Base-by-base conservation (phyloP, 1,284 basidiomycete genomes). In the Schizopora paradoxa region DNA sequence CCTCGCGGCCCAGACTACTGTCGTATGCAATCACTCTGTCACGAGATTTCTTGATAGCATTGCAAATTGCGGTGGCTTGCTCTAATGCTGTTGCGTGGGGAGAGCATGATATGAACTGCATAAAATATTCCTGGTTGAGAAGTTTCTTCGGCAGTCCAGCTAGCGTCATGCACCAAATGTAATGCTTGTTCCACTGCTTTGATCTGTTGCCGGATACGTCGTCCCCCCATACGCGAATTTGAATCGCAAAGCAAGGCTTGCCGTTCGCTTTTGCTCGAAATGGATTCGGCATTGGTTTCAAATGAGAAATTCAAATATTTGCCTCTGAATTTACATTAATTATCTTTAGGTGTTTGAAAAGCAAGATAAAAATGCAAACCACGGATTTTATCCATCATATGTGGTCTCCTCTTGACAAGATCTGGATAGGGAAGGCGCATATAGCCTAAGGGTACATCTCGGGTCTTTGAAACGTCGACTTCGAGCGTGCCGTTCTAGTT, bases 61-160 rank as follows among this genome's bases (percentile, higher is more conserved):
- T 21, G 44, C 62, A 60, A 10, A 66, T 49, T 1, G 53, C 59
- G 3, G 55, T 49, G 33, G 64, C 60, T 40, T 69, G 67, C 47
- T 70, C 66, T 0, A 56, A 28, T 10, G 60, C 51, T 11, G 45
- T 51, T 1, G 66, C 66, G 45, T 59, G 28, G 25, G 54, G 56
- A 6, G 64, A 69, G 5, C 65, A 66, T 5, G 63, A 66, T 1
- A 65, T 45, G 47, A 68, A 69, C 19, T 64, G 64, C 7, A 58
- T 54, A 52, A 60, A 55, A 22, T 48, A 60, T 44, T 69, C 56
- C 38, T 68, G 64, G 2, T 65, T 53, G 1, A 67, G 54, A 10
- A 63, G 39, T 11, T 52, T 23, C 6, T 56, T 53, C 2, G 65
- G 66, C 11, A 66, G 53, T 38, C 63, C 62, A 26, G 52, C 45